These are phyloP conservation scores for Berkeleyomyces rouxiae DNA, from an alignment of 2,329 filamentous ascomycete species.

Conservation along the genomic window DNA sequence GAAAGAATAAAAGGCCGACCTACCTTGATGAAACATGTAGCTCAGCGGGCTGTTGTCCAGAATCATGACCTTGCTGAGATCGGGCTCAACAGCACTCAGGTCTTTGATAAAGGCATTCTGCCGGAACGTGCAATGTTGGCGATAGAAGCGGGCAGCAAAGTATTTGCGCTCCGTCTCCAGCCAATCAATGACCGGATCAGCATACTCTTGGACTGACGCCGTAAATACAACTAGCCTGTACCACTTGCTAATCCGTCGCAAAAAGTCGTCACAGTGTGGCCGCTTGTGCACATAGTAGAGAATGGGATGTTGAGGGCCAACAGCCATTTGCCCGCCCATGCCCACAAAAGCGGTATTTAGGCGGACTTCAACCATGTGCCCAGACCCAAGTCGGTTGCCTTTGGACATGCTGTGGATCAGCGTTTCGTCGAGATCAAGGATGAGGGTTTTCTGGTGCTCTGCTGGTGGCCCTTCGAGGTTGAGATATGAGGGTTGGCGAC, in stretches of 20 bases:
- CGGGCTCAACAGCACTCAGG: constrained; percentile 84
- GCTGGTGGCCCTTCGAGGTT: constrained; percentile 36
- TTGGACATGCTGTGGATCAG: constrained; percentile 97
- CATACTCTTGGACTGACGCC: constrained; percentile 94
- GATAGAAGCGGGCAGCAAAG: constrained; percentile 84
- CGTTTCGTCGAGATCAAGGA: constrained; percentile 92
- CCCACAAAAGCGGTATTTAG: constrained; percentile 57
- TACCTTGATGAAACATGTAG: constrained; percentile 97
- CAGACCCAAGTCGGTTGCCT: constrained; percentile 84
- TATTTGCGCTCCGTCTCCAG: constrained; percentile 92
- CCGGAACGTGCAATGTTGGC: constrained; percentile 90
- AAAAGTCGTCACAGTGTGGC: constrained; percentile 89
- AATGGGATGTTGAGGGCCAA: constrained; percentile 85
- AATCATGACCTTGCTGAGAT: constrained; percentile 96
- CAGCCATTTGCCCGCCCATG: constrained; percentile 44
- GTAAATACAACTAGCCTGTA: constrained; percentile 96
- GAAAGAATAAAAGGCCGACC: constrained; percentile 19
- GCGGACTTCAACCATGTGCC: constrained; percentile 97
- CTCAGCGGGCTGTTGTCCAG: constrained; percentile 95
- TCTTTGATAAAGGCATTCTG: constrained; percentile 98
- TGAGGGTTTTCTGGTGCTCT: constrained; percentile 73
- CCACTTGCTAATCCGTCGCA: constrained; percentile 90
- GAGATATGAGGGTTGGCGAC: constrained; percentile 76
- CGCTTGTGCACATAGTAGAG: constrained; percentile 98
- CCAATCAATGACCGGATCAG: constrained; percentile 97